Base-by-base conservation (phyloP, 2,329 filamentous ascomycete species). In the Trichoderma polysporum region DNA sequence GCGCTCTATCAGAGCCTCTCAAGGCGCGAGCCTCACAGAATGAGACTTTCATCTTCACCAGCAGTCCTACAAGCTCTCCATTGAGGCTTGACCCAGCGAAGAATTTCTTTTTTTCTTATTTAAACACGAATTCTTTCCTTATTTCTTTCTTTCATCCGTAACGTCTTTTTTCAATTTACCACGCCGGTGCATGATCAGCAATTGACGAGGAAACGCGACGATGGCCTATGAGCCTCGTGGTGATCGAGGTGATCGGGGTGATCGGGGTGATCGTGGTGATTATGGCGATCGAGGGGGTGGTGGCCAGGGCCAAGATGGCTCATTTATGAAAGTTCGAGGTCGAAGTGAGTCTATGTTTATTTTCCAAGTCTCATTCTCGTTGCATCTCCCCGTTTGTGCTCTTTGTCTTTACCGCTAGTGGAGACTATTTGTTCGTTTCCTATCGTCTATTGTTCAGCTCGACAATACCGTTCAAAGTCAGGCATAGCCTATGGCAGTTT, bases 171-270 rank as follows among this genome's bases (percentile, higher is more conserved):
- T 25, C 8, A 10, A 53, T 33, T 41, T 27, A 17, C 12, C 60
- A n/a, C 56, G 22, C 33, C n/a, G 22, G 66, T 64, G 59, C 45
- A 68, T 68, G 66, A 62, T 49, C 27, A 22, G 27, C 50, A 52
- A 68, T 53, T 68, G 68, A 62, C 71, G 54, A 69, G 59, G 63
- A 69, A 72, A 68, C 72, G 69, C 72, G 70, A 71, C 71, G 66
- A 86, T 86, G 84, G 81, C 84, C 73, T 85, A 85, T 75, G 83
- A 85, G 79, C 81, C 82, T 76, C 81, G 84, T 70, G 81, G 83
- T 73, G 83, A 85, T 71, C 79, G 81, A 71, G 80, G 79, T 67
- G 80, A 79, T 53, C 72, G 77, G 52, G 76, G 77, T n/a, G n/a
- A n/a, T n/a, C n/a, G n/a, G n/a, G n/a, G n/a, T n/a, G n/a, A n/a